Conservation (phyloP, 2,329 filamentous ascomycete species). For the Arthrobotrys sinensis region DNA sequence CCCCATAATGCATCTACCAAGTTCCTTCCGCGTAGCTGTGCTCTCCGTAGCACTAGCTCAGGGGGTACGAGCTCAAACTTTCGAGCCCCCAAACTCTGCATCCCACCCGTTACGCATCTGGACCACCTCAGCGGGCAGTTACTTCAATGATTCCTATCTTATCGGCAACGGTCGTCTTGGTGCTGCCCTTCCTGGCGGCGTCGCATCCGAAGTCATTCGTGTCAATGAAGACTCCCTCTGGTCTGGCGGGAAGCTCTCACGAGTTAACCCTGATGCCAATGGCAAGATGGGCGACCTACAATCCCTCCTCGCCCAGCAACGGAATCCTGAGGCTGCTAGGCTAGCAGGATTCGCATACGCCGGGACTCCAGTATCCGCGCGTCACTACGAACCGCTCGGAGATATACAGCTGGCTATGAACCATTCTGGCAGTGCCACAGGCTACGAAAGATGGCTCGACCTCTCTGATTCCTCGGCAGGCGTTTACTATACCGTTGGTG, state of each 20-base stretch:
- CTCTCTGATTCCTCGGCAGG: conserved; percentile 66
- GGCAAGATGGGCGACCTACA: conserved; percentile 67
- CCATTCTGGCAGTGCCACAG: conserved; percentile 65
- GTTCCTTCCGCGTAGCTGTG: neutral
- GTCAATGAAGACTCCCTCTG: conserved; percentile 71
- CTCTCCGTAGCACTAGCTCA: conserved; percentile 26
- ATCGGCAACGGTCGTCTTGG: conserved; percentile 71
- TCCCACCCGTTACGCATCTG: conserved; percentile 34
- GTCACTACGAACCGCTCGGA: conserved; percentile 70
- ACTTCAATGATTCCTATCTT: conserved; percentile 69
- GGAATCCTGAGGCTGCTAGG: conserved; percentile 68
- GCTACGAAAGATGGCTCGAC: conserved; percentile 68
- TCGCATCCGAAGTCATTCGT: conserved; percentile 69
- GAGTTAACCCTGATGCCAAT: conserved; percentile 68
- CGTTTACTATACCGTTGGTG: conserved; percentile 67
- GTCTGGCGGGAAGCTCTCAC: conserved; percentile 69
- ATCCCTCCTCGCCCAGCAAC: conserved; percentile 67
- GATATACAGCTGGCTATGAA: conserved; percentile 68
- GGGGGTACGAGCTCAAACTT: conserved; percentile 1
- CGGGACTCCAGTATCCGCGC: conserved; percentile 69
- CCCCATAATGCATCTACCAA: conserved; percentile 9
- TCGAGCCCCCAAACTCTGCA: conserved; percentile 34
- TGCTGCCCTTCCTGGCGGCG: conserved; percentile 70
- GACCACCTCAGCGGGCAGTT: conserved; percentile 48
- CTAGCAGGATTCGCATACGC: conserved; percentile 69